Percentiles rank a stretch among this genome's conserved stretches.
These are phyloP conservation scores for Babesia bigemina DNA, from an alignment of 169 alveolate genomes.

Conservation along the genomic window DNA sequence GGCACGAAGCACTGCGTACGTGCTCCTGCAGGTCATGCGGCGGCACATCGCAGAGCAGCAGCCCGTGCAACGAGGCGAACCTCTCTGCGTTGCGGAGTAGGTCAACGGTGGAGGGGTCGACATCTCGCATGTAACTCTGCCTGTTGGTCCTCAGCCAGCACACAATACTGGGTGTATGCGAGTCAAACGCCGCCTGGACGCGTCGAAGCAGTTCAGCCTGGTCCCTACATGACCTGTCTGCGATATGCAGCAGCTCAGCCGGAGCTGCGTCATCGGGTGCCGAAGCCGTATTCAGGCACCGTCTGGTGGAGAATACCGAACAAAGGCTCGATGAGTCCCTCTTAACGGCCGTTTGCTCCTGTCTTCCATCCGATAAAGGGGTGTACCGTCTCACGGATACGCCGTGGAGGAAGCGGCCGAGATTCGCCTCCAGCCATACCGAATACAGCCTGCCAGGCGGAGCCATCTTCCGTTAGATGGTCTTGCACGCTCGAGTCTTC, in stretches of 20 bases:
- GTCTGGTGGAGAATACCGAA: background rate
- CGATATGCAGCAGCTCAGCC: conserved; percentile 25
- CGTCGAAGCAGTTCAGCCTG: conserved; percentile 33
- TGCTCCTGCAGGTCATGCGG: conserved; percentile 37
- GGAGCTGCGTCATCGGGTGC: background rate
- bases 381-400: background rate
- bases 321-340: background rate
- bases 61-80: conserved; percentile 60
- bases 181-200: conserved; percentile 17
- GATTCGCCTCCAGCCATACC: conserved; percentile 27
- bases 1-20: conserved; percentile 20
- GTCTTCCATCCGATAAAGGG: background rate
- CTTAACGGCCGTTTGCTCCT: background rate
- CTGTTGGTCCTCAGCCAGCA: conserved; percentile 66
- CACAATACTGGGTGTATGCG: conserved; percentile 17
- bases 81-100: conserved; percentile 50
- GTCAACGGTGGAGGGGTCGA: conserved; percentile 37
- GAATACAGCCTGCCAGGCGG: conserved; percentile 19
- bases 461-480: conserved; percentile 5
- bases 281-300: background rate
- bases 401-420: conserved; percentile 12
- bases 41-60: conserved; percentile 51
- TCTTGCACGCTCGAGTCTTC: background rate
- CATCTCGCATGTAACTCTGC: conserved; percentile 17
- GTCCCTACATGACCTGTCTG: conserved; percentile 36